phyloP scores from a whole-genome alignment of 352 stramenopile species.

The Phytophthora pinifolia region DNA sequence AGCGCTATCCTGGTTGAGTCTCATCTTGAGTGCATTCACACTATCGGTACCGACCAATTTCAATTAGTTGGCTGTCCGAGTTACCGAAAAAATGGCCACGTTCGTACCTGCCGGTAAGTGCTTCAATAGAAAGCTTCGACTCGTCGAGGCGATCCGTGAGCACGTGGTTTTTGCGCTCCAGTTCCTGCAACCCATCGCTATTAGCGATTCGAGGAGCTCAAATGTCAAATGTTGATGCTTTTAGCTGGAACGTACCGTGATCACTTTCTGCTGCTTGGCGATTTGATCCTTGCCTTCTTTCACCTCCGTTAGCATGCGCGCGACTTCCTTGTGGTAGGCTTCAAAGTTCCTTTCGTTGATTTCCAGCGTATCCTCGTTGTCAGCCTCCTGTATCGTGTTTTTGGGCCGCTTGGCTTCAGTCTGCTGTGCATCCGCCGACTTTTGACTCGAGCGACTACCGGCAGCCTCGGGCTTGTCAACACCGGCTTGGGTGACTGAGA shows the following conservation, averaged over 20 bases:
- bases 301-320: conserved; percentile 63
- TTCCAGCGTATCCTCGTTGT: conserved; percentile 25
- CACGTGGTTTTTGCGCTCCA: conserved; percentile 67
- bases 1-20: conserved; percentile 70
- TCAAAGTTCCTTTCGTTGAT: conserved; percentile 74
- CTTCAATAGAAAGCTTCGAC: conserved; percentile 65
- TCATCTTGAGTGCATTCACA: conserved; percentile 68
- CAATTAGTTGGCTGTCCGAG: too few relatives aligned
- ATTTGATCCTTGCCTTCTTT: conserved; percentile 58
- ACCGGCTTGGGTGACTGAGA: not conserved
- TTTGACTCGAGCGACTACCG: not conserved
- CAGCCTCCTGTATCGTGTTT: conserved; percentile 17
- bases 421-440: not conserved
- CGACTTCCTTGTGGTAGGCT: conserved; percentile 65
- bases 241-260: conserved; percentile 35
- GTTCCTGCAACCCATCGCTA: conserved; percentile 35
- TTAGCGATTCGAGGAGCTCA: not conserved
- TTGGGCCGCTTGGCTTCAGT: conserved; percentile 1
- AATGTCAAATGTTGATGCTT: too few relatives aligned
- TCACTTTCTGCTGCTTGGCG: conserved; percentile 71
- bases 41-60: conserved; percentile 34
- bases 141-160: conserved; percentile 67
- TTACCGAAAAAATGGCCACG: not conserved
- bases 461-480: not conserved
- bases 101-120: conserved; percentile 58